Base-by-base conservation (phyloP, 2,329 filamentous ascomycete genomes). In the Calonectria ilicicola region DNA sequence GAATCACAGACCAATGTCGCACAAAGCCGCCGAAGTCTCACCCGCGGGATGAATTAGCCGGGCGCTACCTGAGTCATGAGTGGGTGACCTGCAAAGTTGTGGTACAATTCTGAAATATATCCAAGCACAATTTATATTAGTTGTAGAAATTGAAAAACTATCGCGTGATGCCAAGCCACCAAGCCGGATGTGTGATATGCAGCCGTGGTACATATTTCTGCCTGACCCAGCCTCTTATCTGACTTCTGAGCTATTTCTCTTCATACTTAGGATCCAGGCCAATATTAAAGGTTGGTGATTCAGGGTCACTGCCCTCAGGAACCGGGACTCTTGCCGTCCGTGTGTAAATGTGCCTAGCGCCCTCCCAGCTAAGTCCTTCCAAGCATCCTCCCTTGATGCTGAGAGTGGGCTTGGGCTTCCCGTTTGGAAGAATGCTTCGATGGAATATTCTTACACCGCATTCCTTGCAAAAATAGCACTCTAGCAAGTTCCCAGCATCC, bases 401-500 rank as follows among this genome's bases (percentile, higher is more conserved):
- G 10, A 89, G 70, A 0, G 82, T 85, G 0, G 80, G 38, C 27
- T 82, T 79, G 5, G 83, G 80, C 5, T 74, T 80, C 2, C 87
- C 86, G 69, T 86, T 83, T 1, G 80, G 72, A 8, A 83, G 75
- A 26, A 84, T 78, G 47, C 83, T 80, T 53, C 85, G 84, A 73
- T 89, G 88, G 29, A 89, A 77, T n/a, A 89, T 65, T 15, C 87
- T 84, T n/a, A 83, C 83, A 12, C 87, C 87, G 76, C 86, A 88
- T 3, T 73, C 77, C 23, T 80, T 81, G 74, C 84, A 86, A 67
- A 86, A 85, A 69, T 83, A 86, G 76, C 86, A 87, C 73, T 86
- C 83, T 74, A 86, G 82, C 15, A 81, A 84, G 47, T 83, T 84
- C 21, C 85, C 86, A 9, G 79, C 74, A 27, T 87, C 84, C 6